A percentile compares a stretch with the other conserved stretches of the same genome.
Conservation (phyloP, 306 rosid species). For the Sindora glabra region DNA sequence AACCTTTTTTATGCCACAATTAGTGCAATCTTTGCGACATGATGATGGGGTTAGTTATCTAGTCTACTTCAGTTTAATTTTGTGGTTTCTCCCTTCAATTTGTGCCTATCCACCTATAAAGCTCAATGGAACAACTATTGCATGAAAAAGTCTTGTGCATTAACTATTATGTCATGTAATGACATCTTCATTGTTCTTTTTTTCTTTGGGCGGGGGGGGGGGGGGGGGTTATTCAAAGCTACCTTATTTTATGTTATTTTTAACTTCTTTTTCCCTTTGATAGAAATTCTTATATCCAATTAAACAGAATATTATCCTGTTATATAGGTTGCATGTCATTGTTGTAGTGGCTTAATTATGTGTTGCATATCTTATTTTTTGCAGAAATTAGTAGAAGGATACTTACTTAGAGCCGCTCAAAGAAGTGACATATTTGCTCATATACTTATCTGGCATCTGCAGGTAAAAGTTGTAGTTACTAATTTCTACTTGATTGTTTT, state of each 20-base stretch:
- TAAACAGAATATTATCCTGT: neutral
- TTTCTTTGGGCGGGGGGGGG: too few species aligned
- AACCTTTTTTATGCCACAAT: constrained; percentile 96
- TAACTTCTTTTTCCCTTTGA: neutral
- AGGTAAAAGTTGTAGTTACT: constrained; percentile 39
- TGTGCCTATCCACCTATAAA: neutral
- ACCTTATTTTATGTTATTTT: too few species aligned
- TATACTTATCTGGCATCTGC: constrained; percentile 93
- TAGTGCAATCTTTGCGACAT: constrained; percentile 90
- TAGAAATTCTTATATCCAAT: neutral
- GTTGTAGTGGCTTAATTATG: neutral
- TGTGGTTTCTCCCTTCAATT: neutral
- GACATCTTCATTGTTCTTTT: too few species aligned
- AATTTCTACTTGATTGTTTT: neutral
- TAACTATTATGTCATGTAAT: neutral
- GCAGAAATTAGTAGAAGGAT: constrained; percentile 92
- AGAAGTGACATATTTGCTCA: constrained; percentile 94
- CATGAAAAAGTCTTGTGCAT: constrained; percentile 6
- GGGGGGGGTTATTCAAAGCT: too few species aligned
- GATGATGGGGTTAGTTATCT: constrained; percentile 79
- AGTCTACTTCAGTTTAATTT: constrained; percentile 14
- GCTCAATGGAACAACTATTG: neutral
- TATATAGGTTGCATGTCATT: neutral
- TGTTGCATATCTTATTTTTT: constrained; percentile 21
- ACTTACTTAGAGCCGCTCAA: constrained; percentile 92